Evolutionary conservation across 1,139 yeast species (phyloP), one percentile per base, ranked within the genome.

Genomic region (Taiozyma sp.): DNA sequence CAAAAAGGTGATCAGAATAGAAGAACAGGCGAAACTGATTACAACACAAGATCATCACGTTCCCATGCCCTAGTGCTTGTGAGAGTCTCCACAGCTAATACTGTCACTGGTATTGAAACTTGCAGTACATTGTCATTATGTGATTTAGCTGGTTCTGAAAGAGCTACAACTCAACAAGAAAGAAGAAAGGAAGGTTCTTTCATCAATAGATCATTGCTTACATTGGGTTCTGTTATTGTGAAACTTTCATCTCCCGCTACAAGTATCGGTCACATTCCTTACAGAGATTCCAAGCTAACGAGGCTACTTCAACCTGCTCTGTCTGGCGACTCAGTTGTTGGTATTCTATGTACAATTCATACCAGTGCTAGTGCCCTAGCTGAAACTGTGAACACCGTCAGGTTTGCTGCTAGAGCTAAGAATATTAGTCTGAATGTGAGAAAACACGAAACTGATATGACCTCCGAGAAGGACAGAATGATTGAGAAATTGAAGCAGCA

Each of bases 121-220:
- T 69, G 75, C 48, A 79, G 93, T 38, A 84, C 93, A 0, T 78
- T 93, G 41, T 88, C 95, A 28, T 74, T 93, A 52, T 93, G 98
- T 73, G 99, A 93, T 70, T 76, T 93, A 63, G 99, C 99, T 0
- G 99, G 99, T 24, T 87, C 96, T 19, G 99, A 93, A 68, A 78
- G 89, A 51, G 98, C 97, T 0, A 85, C 96, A 0, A 78, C 87
- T 1, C 90, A 91, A 63, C 70, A 76, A 0, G 97, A 68, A 51
- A 78, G 98, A 61, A 74, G 97, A 53, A 88, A 90, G 66, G 98
- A 93, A 70, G 98, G 98, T 23, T 81, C 97, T 0, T 92, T 78
- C 65, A 93, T 93, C 64, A 93, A 93, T 71, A 89, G 90, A 65
- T 91, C 97, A 0, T 76, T 92, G 45, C 73, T 93, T 53, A 96